Base-by-base conservation (phyloP, 2,329 filamentous ascomycete species). In the Paecilomyces formosus region DNA sequence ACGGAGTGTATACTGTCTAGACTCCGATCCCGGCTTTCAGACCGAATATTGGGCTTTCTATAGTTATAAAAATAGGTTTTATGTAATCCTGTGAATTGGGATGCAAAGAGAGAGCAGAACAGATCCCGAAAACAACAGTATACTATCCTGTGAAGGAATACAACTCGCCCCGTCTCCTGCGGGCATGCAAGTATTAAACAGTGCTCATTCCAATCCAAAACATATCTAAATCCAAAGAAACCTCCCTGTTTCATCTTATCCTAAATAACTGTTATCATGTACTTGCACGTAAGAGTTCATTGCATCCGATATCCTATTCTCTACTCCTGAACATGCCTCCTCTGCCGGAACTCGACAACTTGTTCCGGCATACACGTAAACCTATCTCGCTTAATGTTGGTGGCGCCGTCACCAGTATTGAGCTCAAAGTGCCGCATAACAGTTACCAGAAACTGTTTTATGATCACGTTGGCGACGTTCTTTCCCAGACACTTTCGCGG, bases 391-490 rank as follows among this genome's bases (percentile, higher is more conserved):
- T 52, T 52, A 7, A 52, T 52, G 21, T 28, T 21, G 3, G 50
- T 52, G 8, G 13, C 24, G 12, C 24, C 50, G 21, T 24, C 24
- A n/a, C 50, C 50, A 28, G 50, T 28, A 13, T 24, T 28, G 3
- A 52, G 21, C 50, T 52, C 50, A 24, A 52, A 52, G 21, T 52
- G 21, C 13, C n/a, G 21, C 9, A 52, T 52, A 13, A 52, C 50
- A 24, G 50, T 13, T 5, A 52, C 50, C 50, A 52, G 8, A 9
- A 52, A 52, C 21, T 24, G 50, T 26, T 52, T 52, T 13, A 52
- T 52, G 50, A 60, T 56, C 11, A 55, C 52, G n/a, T 57, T 49
- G 5, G 58, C 58, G 24, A 60, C 15, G 53, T 60, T 55, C 22
- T 57, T 60, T 2, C 58, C 58, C 26, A 60, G 45, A 18, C 58